phyloP scores from a whole-genome alignment of 192 early-diverging fungal species.

The Coemansia sp. region DNA sequence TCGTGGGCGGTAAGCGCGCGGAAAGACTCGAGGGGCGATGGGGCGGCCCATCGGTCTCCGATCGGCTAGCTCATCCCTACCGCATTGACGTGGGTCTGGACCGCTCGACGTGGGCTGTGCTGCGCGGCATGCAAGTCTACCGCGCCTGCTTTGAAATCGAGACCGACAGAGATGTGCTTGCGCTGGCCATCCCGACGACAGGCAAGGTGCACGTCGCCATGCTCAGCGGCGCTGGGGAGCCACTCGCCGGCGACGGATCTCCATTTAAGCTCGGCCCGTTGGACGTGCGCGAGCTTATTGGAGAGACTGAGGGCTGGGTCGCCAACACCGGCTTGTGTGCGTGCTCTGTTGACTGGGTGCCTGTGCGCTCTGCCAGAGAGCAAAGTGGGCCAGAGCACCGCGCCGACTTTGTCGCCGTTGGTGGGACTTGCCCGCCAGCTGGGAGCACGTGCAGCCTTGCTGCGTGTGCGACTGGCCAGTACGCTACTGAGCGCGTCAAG shows the following conservation, averaged over 20 bases:
- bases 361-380: constrained; percentile 1
- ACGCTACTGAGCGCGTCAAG: constrained; percentile 10
- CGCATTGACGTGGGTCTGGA: constrained; percentile 37
- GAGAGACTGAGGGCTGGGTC: constrained; percentile 12
- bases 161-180: background rate
- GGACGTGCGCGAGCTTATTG: background rate
- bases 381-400: background rate
- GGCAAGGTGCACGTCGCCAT: background rate
- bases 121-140: constrained; percentile 13
- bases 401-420: constrained; percentile 28
- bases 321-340: constrained; percentile 22
- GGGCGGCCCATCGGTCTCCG: constrained; percentile 9
- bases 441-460: background rate
- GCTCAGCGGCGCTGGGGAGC: background rate
- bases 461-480: background rate
- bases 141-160: constrained; percentile 1
- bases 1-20: background rate
- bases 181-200: background rate
- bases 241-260: background rate
- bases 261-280: constrained; percentile 3
- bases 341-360: constrained; percentile 39
- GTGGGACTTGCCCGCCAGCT: constrained; percentile 17
- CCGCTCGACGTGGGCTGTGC: constrained; percentile 14
- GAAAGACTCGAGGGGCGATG: background rate
- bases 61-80: constrained; percentile 10